phyloP scores from a whole-genome alignment of 179 eudicot genomes.

The Silene noctiflora region DNA sequence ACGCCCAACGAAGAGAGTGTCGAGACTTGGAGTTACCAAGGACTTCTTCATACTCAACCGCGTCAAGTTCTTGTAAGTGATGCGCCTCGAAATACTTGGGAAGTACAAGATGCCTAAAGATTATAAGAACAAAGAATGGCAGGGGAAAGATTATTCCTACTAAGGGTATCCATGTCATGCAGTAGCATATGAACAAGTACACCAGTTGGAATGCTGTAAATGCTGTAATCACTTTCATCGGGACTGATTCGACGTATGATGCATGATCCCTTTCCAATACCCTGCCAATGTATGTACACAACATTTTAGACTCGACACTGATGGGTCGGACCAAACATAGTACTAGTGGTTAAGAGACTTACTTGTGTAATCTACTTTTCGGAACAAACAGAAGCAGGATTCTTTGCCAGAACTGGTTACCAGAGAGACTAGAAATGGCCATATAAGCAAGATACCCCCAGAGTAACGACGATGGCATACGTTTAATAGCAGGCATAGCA shows the following conservation, averaged over 20 bases:
- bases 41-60: constrained; percentile 44
- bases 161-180: constrained; percentile 52
- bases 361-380: constrained; percentile 51
- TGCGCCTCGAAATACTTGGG: constrained; percentile 31
- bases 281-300: constrained; percentile 21
- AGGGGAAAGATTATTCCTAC: constrained; percentile 46
- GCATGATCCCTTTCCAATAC: constrained; percentile 41
- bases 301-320: too few species aligned
- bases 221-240: constrained; percentile 27
- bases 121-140: constrained; percentile 38
- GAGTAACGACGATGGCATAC: constrained; percentile 63
- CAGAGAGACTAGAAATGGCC: constrained; percentile 68
- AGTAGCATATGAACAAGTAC: constrained; percentile 39
- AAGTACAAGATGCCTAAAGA: constrained; percentile 33
- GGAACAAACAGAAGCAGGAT: constrained; percentile 44
- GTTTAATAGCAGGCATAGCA: constrained; percentile 57
- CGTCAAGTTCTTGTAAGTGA: constrained; percentile 45
- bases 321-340: too few species aligned
- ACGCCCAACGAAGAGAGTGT: constrained; percentile 16
- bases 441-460: constrained; percentile 75
- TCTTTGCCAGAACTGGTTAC: constrained; percentile 73
- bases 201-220: constrained; percentile 41
- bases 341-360: constrained; percentile 7
- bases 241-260: constrained; percentile 43
- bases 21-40: constrained; percentile 17